phyloP scores from a whole-genome alignment of 2,329 filamentous ascomycete species.

The Bretziella fagacearum region DNA sequence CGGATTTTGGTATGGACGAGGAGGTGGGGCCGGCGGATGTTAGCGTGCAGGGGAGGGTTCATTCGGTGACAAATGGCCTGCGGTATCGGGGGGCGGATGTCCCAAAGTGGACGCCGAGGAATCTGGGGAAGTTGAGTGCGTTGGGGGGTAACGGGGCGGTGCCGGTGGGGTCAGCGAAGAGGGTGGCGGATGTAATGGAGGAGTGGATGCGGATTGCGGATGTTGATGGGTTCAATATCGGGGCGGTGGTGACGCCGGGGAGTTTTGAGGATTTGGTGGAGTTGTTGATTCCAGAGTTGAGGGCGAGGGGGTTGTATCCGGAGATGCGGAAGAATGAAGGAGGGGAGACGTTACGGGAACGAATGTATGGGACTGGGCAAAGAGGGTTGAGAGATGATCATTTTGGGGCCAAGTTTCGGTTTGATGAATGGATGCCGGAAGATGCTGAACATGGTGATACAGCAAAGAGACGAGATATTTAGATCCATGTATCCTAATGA shows the following conservation, averaged over 20 bases:
- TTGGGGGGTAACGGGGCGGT: slow-evolving; percentile 21
- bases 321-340: not conserved
- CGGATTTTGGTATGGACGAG: slow-evolving; percentile 43
- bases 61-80: slow-evolving; percentile 33
- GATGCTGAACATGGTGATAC: not conserved
- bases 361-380: not conserved
- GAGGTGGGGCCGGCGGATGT: slow-evolving; percentile 43
- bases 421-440: not conserved
- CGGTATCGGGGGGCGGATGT: slow-evolving; percentile 17
- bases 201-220: slow-evolving; percentile 34
- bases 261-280: slow-evolving; percentile 52
- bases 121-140: slow-evolving; percentile 21
- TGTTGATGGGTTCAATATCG: slow-evolving; percentile 39
- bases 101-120: slow-evolving; percentile 23
- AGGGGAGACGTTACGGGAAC: not conserved
- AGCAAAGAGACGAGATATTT: too few species aligned
- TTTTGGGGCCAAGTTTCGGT: not conserved
- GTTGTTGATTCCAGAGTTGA: slow-evolving; percentile 45
- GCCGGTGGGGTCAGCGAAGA: slow-evolving; percentile 20
- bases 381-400: not conserved
- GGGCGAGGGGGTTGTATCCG: slow-evolving; percentile 35
- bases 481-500: too few species aligned
- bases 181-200: slow-evolving; percentile 22
- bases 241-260: slow-evolving; percentile 29
- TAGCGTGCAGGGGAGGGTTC: slow-evolving; percentile 35